Base-by-base conservation (phyloP, 2,329 filamentous ascomycete species). In the Claviceps sp. region DNA sequence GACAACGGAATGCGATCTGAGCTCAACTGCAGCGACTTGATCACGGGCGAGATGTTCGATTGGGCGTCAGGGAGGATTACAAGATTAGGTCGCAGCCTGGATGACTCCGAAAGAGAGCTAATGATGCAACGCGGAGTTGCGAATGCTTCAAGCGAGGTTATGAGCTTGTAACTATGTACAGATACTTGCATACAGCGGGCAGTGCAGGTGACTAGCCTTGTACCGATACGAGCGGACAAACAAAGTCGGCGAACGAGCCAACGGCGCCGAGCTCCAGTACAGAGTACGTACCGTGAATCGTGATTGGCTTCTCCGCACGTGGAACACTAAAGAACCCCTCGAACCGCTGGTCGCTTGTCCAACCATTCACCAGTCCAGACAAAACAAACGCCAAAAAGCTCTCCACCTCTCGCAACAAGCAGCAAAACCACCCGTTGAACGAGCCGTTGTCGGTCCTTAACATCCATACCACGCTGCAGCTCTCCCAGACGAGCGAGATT, bases 381-480 rank as follows among this genome's bases (percentile, higher is more conserved):
- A 44, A 40, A 48, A 51, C 34, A 47, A 43, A 18, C 43, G 47
- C 40, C 14, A 52, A 50, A 53, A 55, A 50, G 51, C 48, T 51
- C 48, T 50, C 44, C 53, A 55, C 51, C 18, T 47, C 42, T 34
- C 41, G 41, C 56, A 57, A 55, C 50, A 48, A 46, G 38, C 56
- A 56, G 54, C 50, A 48, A 47, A 40, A 45, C 48, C 57, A 55
- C 53, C 9, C 30, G 30, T 9, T 34, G 9, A 37, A 38, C 49
- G 20, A 37, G 5, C n/a, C 44, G 11, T 6, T 6, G 44, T 20
- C 38, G 1, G 38, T n/a, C 38, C 38, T 8, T 8, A 42, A 34
- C 49, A 50, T 30, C 42, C 34, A 42, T 54, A 52, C 56, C 48
- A 43, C 47, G 54, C 48, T 53, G 56, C 48, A 56, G 56, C 54